phyloP scores from a whole-genome alignment of 2,329 filamentous ascomycete genomes.

The Paramyrothecium roridum region DNA sequence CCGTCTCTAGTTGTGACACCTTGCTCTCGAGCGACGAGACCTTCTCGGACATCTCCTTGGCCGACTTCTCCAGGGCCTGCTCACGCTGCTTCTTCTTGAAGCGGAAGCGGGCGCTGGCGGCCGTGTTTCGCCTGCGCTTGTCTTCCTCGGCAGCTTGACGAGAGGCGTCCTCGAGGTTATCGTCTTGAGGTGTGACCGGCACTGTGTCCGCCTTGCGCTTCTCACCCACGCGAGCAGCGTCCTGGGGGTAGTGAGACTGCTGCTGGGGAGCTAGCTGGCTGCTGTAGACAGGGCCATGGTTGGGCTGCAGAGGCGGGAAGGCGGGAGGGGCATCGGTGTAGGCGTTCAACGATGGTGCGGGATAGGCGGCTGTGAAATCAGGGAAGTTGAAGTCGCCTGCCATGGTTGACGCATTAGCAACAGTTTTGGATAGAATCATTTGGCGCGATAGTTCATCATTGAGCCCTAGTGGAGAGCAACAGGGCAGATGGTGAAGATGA shows the following conservation, averaged over 20 bases:
- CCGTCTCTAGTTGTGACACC: constrained; percentile 74
- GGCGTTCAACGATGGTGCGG: constrained; percentile 44
- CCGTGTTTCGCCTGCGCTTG: constrained; percentile 85
- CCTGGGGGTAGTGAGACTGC: constrained; percentile 24
- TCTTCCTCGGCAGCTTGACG: constrained; percentile 81
- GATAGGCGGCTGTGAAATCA: constrained; percentile 51
- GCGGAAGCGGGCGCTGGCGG: constrained; percentile 83
- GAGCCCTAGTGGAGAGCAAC: not conserved
- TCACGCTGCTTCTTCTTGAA: constrained; percentile 96
- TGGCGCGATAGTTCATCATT: constrained; percentile 1
- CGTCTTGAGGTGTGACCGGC: constrained; percentile 35
- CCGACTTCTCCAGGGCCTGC: constrained; percentile 75
- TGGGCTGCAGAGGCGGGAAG: constrained; percentile 53
- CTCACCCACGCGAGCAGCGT: constrained; percentile 30
- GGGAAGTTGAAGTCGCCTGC: constrained; percentile 57
- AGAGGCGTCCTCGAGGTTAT: constrained; percentile 67
- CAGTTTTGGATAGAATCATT: constrained; percentile 2
- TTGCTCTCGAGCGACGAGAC: constrained; percentile 69
- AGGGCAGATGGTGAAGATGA: not conserved
- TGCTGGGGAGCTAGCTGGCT: constrained; percentile 30
- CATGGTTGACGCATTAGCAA: constrained; percentile 35
- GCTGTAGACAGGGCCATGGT: constrained; percentile 40
- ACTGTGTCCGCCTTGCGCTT: constrained; percentile 44
- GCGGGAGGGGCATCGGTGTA: constrained; percentile 29
- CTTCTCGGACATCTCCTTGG: constrained; percentile 82